phyloP scores from a whole-genome alignment of 2,329 filamentous ascomycete genomes.

The Sporothrix brunneoviolacea region DNA sequence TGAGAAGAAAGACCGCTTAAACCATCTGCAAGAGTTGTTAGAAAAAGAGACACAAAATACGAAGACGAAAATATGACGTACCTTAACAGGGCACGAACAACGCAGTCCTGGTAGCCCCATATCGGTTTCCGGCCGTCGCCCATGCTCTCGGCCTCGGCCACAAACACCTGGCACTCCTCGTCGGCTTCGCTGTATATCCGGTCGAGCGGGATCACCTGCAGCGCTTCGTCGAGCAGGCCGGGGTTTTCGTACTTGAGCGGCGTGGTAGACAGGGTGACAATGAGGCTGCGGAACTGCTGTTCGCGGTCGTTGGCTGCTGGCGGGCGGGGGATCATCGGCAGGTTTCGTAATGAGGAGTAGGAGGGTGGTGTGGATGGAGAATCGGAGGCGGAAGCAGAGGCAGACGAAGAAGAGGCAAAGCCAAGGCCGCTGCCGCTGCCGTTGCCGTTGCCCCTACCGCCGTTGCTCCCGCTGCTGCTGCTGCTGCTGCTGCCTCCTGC shows the following conservation, averaged over 20 bases:
- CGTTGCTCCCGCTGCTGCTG: too few species aligned
- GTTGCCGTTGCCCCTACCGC: too few species aligned
- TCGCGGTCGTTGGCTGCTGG: slow-evolving; percentile 59
- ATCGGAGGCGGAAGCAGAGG: too few species aligned
- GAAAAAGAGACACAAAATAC: not conserved
- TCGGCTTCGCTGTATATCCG: slow-evolving; percentile 90
- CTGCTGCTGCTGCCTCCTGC: not conserved
- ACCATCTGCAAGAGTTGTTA: slow-evolving; percentile 59
- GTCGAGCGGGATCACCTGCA: slow-evolving; percentile 79
- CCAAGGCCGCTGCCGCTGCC: not conserved
- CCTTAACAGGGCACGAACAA: slow-evolving; percentile 80
- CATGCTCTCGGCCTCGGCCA: slow-evolving; percentile 82
- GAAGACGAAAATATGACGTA: slow-evolving; percentile 35
- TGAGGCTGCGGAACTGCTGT: slow-evolving; percentile 71
- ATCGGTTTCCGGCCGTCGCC: slow-evolving; percentile 71
- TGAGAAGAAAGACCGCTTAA: slow-evolving; percentile 88
- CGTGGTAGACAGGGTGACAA: slow-evolving; percentile 79
- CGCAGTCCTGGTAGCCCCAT: slow-evolving; percentile 98
- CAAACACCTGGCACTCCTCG: slow-evolving; percentile 81
- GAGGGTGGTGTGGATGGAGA: slow-evolving; percentile 34
- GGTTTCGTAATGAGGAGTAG: slow-evolving; percentile 43
- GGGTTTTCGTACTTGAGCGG: slow-evolving; percentile 96
- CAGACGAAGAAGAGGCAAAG: not conserved
- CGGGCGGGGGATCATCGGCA: slow-evolving; percentile 59
- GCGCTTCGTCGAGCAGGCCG: slow-evolving; percentile 83